Evolutionary conservation across 768 basidiomycete species (phyloP), one percentile per base, ranked within the genome.

Genomic region (Tylopilus intermedius): DNA sequence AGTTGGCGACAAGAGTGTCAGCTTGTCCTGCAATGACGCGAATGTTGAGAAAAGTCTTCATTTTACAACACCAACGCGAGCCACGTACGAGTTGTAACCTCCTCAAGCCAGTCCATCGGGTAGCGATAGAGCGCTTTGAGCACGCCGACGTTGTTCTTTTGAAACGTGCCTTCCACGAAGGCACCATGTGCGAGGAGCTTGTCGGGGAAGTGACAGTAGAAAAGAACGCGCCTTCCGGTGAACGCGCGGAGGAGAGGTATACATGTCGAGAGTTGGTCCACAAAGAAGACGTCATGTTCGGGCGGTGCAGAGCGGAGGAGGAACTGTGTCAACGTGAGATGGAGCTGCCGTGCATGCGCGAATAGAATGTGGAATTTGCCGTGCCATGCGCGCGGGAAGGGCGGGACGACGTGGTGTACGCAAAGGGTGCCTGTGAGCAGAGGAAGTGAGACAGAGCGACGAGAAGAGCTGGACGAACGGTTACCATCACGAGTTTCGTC

Each of bases 141-240:
- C 3, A 85, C 32, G n/a, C 79, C 67, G 0, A 71, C 69, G 3
- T 71, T 72, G 45, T 65, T 74, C 61, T 67, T 76, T 38, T 65
- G 67, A 40, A 69, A 61, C 49, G 72, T 68, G 10, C 80, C 84
- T 48, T 86, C 82, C 0, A 83, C 76, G 62, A 79, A 68, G 4
- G 70, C 82, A 0, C 88, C 88, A 56, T 82, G 80, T 6, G 87
- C 82, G 26, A 97, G 79, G 1, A 98, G 75, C 68, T 95, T 95
- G 72, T 99, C 95, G 0, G 95, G 96, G 59, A 99, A 98, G 67
- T 98, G 96, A 59, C 93, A 95, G 67, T 99, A 98, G 70, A 97
- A 98, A 18, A 98, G 86, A 29, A 95, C 89, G 2, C 91, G 83
- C n/a, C 81, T 90, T 21, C 75, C 75, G 2, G 76, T 79, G 13